Base-by-base conservation (phyloP, 1,284 basidiomycete genomes). In the Pholiota adiposa region DNA sequence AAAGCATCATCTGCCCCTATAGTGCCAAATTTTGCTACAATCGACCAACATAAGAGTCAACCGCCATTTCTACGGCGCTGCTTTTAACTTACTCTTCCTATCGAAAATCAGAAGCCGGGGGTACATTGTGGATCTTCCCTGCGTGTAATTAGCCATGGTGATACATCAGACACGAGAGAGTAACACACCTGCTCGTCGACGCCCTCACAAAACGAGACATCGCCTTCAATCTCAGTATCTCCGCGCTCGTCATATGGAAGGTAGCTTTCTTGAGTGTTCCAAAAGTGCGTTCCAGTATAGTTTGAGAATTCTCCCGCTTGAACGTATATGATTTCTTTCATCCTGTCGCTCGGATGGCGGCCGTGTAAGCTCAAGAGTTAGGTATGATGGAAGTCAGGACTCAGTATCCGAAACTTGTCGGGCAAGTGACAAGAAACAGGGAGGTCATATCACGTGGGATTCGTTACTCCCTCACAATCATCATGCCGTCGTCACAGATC, bases 301-400 rank as follows among this genome's bases (percentile, higher is more conserved):
- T 92, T 92, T 18, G 90, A 80, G 50, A 83, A 66, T 31, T 78
- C 73, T 46, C 90, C 90, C 0, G 88, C 88, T 72, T 92, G 90
- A 54, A 93, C 77, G 69, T 93, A 87, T 61, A 93, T 73, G 63
- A 92, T 90, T 69, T 93, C 91, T 67, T 80, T 85, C 90, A 92
- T 92, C 55, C 29, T 40, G 38, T 46, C n/a, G 44, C 29, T 43
- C 34, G 23, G 11, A n/a, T 33, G 27, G 16, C 12, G 19, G 27
- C 16, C 14, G 54, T 29, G 53, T 51, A 51, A 14, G 21, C 12
- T 27, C 18, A 23, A 46, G 14, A 46, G 23, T 4, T 14, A 12
- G 23, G 23, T 46, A 27, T 5, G 23, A 46, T 46, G 44, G 41
- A 23, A 21, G 41, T 33, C 31, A 33, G 31, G 5, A 5, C 31